Percentiles rank a stretch among this genome's conserved stretches.
Evolutionary conservation across 2,329 filamentous ascomycete genomes (phyloP).

Genomic region (Aspergillus hortae): DNA sequence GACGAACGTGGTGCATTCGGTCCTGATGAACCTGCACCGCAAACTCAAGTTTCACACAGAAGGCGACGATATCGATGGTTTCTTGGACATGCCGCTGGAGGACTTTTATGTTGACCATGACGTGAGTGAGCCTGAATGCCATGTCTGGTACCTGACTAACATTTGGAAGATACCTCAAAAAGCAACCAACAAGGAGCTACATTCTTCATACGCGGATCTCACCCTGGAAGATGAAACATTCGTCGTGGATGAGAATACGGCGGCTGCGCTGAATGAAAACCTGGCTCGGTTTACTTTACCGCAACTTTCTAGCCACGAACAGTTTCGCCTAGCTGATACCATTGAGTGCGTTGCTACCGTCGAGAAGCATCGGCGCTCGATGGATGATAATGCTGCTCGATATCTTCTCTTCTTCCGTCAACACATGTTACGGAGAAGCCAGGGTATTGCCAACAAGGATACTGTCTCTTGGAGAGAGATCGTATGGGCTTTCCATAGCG

Average conservation of each 20-base stretch:
- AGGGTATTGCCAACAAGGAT: constrained; percentile 59
- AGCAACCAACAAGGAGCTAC: constrained; percentile 45
- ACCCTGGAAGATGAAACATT: constrained; percentile 55
- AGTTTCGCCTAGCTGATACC: constrained; percentile 80
- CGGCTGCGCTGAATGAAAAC: constrained; percentile 68
- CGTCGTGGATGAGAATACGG: constrained; percentile 67
- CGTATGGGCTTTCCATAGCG: constrained; percentile 44
- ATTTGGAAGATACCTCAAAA: constrained; percentile 33
- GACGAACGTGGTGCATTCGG: constrained; percentile 63
- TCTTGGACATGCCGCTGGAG: constrained; percentile 59
- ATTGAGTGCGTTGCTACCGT: constrained; percentile 80
- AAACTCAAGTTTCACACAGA: constrained; percentile 79
- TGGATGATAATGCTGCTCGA: constrained; percentile 84
- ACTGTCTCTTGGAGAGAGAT: constrained; percentile 54
- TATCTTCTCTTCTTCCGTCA: constrained; percentile 87
- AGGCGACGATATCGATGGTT: constrained; percentile 75
- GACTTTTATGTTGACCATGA: constrained; percentile 47
- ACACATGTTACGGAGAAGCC: constrained; percentile 66
- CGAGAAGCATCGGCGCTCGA: constrained; percentile 79
- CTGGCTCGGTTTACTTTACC: constrained; percentile 72
- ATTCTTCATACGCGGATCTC: constrained; percentile 52
- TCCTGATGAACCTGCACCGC: constrained; percentile 69
- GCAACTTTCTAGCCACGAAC: constrained; percentile 77
- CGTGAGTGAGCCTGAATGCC: constrained; percentile 28
- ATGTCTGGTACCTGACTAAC: constrained; percentile 15